Evolutionary conservation across 352 stramenopile species (phyloP), one percentile per base, ranked within the genome.

Genomic region (Phytophthora colocasiae): DNA sequence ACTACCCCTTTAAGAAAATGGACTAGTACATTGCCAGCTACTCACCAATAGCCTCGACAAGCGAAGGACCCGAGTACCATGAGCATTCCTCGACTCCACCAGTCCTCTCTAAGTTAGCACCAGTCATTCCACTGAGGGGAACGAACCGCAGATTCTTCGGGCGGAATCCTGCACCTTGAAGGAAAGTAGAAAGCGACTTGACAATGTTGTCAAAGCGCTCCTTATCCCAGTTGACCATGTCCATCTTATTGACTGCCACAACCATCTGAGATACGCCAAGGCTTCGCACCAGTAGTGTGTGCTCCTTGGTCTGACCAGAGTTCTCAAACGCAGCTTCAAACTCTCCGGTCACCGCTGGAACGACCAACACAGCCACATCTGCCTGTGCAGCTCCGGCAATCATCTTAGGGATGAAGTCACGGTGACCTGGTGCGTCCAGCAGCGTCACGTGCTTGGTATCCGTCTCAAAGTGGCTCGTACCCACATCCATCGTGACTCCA

Each of bases 221-320:
- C 62, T 97, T 66, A 63, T 88, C 77, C 88, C 90, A 97, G 1
- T 78, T 77, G 19, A 78, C 90, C 17, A 93, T 86, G 71, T 99
- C 97, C 83, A 99, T 97, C 78, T 99, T 99, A 79, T 99, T 99
- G 39, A 99, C 80, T 0, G 95, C 97, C 12, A 99, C 94, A 38
- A 99, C 83, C 49, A 99, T 78, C 69, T 99, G 95, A 8, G 89
- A 93, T 29, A 99, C 95, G 15, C 97, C 97, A 5, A 96, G 82
- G 54, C 93, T 98, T 31, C 91, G 81, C 36, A 98, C 93, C 27
- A 99, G 85, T 43, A 98, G 65, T 19, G 97, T 97, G 67, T 99
- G 97, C 75, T 99, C 97, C 66, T 98, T 98, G n/a, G 97, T 99
- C 75, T 99, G 97, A 4, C 97, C 97, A n/a, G 78, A 95, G 66